A percentile compares a stretch with the other conserved stretches of the same genome.
Evolutionary conservation across 2,329 filamentous ascomycete genomes (phyloP).

Genomic region (Aaosphaeria arxii): DNA sequence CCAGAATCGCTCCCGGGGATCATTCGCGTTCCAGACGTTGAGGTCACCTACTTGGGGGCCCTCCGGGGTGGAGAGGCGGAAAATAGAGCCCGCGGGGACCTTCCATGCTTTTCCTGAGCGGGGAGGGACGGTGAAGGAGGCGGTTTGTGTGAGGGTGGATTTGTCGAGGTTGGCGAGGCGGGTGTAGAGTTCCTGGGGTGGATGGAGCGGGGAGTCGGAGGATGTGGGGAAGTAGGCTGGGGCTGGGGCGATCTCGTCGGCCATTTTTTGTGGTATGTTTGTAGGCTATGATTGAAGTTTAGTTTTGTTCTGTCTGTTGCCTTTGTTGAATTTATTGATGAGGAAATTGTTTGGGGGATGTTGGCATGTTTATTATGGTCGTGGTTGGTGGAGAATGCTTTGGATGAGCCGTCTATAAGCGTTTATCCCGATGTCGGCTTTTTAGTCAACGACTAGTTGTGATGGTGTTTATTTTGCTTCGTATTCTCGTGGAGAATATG

Average conservation of each 20-base stretch:
- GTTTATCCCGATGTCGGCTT: too few relatives aligned
- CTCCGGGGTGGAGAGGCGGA: slow-evolving; percentile 70
- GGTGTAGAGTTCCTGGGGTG: slow-evolving; percentile 28
- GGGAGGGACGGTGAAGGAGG: slow-evolving; percentile 58
- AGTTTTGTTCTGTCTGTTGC: too few relatives aligned
- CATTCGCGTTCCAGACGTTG: slow-evolving; percentile 75
- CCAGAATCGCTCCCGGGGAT: slow-evolving; percentile 81
- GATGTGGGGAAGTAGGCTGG: slow-evolving; percentile 38
- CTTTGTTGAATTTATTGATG: too few relatives aligned
- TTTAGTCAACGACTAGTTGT: too few relatives aligned
- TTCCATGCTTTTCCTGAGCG: slow-evolving; percentile 72
- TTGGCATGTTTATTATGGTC: too few relatives aligned
- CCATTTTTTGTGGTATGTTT: slow-evolving; percentile 4
- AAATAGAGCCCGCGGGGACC: slow-evolving; percentile 64
- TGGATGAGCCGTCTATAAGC: too few relatives aligned
- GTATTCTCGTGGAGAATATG: too few relatives aligned
- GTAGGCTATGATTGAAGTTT: too few relatives aligned
- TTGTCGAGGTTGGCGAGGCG: slow-evolving; percentile 14
- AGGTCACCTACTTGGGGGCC: slow-evolving; percentile 81
- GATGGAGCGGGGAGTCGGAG: slow-evolving; percentile 24
- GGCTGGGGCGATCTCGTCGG: slow-evolving; percentile 13
- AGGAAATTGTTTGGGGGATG: too few relatives aligned
- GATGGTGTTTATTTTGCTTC: too few relatives aligned
- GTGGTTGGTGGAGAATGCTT: too few relatives aligned
- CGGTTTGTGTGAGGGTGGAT: slow-evolving; percentile 6